Evolutionary conservation across 2,329 filamentous ascomycete species (phyloP), one percentile per base, ranked within the genome.

Genomic region (Fusarium scirpi): DNA sequence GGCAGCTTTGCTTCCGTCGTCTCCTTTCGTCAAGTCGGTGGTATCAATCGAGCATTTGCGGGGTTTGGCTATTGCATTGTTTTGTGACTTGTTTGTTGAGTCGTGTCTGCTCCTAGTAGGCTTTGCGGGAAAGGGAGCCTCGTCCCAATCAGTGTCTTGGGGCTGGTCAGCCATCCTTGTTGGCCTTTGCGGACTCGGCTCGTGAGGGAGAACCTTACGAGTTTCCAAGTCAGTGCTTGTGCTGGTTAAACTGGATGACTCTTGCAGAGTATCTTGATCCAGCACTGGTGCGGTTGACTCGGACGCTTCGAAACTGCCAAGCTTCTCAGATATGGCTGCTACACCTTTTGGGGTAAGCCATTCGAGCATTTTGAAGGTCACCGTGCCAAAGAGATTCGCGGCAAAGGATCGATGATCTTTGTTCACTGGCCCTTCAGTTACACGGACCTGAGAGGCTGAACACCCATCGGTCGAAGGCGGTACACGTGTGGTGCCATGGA

Each of bases 311-410:
- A 71, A 47, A 24, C 49, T 52, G 38, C 67, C 71, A 22, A 79
- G 59, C 53, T 80, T 82, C 18, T 81, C 74, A 1, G 82, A 80
- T 79, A 89, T 84, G 12, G 82, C 80, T 22, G 84, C 82, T 6
- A 89, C 76, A n/a, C 83, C 85, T 58, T 83, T 83, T 1, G 89
- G 89, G 3, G 89, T 89, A n/a, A 92, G 80, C 89, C 89, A 92
- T 76, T 92, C 90, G 6, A 92, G 74, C 88, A 91, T 91, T 73
- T 89, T 91, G 77, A 91, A 89, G 13, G 90, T 86, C 13, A 87
- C 86, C 1, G 89, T 90, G 9, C 85, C 88, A 72, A 92, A 91
- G 10, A 91, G 81, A 67, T 90, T 90, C 9, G 87, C 87, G 10
- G 87, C 85, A 73, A 90, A 89, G 0, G 87, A 89, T 8, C 87